These are phyloP conservation scores for Bertia moriformis DNA, from an alignment of 2,329 filamentous ascomycete species.

Conservation along the genomic window DNA sequence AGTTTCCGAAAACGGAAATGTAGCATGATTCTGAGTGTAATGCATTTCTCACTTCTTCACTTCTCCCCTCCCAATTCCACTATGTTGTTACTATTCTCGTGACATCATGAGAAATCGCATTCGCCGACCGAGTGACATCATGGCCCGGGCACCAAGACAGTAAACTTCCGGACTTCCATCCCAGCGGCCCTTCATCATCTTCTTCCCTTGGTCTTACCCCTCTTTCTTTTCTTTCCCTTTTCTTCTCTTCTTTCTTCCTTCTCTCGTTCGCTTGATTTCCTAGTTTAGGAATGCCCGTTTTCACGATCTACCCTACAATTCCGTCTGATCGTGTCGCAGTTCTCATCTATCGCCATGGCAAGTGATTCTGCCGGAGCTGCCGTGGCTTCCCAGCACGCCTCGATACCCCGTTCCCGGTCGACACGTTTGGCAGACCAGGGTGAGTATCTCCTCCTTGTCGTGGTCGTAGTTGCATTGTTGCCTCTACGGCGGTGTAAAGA, in stretches of 20 bases:
- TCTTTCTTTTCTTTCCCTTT: not conserved
- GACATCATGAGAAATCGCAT: too few species aligned
- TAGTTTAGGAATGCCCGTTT: not conserved
- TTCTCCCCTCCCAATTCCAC: too few species aligned
- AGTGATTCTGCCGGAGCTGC: not conserved
- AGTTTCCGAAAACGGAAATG: too few species aligned
- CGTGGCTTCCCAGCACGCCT: not conserved
- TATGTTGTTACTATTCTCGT: too few species aligned
- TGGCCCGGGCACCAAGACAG: too few species aligned
- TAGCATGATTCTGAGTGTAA: too few species aligned
- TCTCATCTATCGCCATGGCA: not conserved
- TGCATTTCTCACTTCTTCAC: too few species aligned
- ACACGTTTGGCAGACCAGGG: not conserved
- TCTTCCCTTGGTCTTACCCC: not conserved
- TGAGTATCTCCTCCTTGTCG: not conserved
- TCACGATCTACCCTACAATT: not conserved
- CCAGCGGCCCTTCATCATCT: not conserved
- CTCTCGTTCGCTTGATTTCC: not conserved
- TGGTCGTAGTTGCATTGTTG: too few species aligned
- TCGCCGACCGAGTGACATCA: too few species aligned
- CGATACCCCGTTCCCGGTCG: not conserved
- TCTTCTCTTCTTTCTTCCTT: slow-evolving; percentile 1
- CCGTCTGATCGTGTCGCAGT: not conserved
- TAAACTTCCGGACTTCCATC: too few species aligned
- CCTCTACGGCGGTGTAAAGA: too few species aligned